These are phyloP conservation scores for Sarcocystis neurona DNA, from an alignment of 169 alveolate species.

Conservation along the genomic window DNA sequence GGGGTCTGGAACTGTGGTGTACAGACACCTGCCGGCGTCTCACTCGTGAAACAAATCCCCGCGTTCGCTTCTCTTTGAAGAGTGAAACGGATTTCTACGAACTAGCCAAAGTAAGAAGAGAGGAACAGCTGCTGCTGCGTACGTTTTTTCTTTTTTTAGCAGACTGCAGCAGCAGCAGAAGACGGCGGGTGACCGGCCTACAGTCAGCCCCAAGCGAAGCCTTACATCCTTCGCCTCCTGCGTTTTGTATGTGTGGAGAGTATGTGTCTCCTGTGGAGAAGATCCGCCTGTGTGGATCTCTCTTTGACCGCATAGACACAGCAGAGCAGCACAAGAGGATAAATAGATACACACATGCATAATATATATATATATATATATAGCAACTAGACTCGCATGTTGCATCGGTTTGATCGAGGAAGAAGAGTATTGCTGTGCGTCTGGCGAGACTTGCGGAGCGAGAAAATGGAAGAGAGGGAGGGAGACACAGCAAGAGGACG, in stretches of 20 bases:
- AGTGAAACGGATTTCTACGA: slow-evolving; percentile 68
- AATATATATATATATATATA: not conserved
- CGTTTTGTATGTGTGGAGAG: not conserved
- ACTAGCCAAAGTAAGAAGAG: slow-evolving; percentile 53
- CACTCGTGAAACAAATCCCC: slow-evolving; percentile 38
- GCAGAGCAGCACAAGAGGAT: not conserved
- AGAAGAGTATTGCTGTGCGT: no score
- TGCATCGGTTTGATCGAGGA: no score
- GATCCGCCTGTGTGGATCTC: not conserved
- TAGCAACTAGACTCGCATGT: no score
- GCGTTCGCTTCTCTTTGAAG: slow-evolving; percentile 34
- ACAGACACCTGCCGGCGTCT: slow-evolving; percentile 79
- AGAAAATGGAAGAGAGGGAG: no score
- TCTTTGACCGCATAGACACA: not conserved
- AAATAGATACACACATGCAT: no score
- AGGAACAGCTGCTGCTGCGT: not conserved
- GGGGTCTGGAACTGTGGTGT: slow-evolving; percentile 83
- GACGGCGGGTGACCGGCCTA: not conserved
- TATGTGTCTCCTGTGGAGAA: not conserved
- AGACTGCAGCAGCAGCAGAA: not conserved
- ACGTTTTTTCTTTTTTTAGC: not conserved
- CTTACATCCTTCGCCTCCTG: not conserved
- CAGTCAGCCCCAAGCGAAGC: no score
- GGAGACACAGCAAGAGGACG: no score
- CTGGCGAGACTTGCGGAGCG: no score